phyloP scores from a whole-genome alignment of 1,284 basidiomycete genomes.

The Tausonia pullulans region DNA sequence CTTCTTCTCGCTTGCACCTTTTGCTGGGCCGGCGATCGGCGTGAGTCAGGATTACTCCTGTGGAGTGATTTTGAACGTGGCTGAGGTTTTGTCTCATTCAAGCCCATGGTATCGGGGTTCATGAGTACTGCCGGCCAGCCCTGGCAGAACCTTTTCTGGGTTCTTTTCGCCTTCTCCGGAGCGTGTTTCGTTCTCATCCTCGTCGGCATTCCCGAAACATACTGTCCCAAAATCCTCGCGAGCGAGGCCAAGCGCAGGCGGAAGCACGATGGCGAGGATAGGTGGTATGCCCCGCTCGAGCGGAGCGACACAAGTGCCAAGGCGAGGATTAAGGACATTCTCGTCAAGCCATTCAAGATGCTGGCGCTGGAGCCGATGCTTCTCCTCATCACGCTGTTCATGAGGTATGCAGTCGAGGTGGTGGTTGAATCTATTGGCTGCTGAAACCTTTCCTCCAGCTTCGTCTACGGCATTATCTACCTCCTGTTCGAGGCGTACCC shows the following conservation, averaged over 20 bases:
- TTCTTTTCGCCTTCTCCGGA: slow-evolving; percentile 48
- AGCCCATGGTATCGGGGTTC: slow-evolving; percentile 54
- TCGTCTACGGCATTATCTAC: slow-evolving; percentile 16
- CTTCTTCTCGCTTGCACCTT: slow-evolving; percentile 60
- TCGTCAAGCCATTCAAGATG: slow-evolving; percentile 52
- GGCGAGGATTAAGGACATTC: slow-evolving; percentile 38
- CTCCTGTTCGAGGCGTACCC: slow-evolving; percentile 34
- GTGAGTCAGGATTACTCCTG: slow-evolving; percentile 19
- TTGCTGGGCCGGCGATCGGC: slow-evolving; percentile 50
- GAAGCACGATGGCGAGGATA: slow-evolving; percentile 52
- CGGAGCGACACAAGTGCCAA: slow-evolving; percentile 21
- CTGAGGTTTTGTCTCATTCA: slow-evolving; percentile 30
- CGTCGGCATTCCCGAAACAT: slow-evolving; percentile 67
- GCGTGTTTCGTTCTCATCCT: slow-evolving; percentile 44
- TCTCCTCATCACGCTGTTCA: slow-evolving; percentile 55
- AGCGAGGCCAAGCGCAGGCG: slow-evolving; percentile 41
- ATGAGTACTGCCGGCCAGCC: slow-evolving; percentile 37
- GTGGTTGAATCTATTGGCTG: background rate
- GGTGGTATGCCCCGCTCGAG: slow-evolving; percentile 44
- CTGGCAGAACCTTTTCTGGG: slow-evolving; percentile 27
- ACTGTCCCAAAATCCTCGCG: slow-evolving; percentile 43
- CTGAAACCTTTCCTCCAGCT: slow-evolving; percentile 4
- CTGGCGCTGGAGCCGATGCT: slow-evolving; percentile 69
- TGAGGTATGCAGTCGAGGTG: slow-evolving; percentile 36
- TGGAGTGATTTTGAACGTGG: slow-evolving; percentile 20